Evolutionary conservation across 2,329 filamentous ascomycete species (phyloP).

Genomic region (Westerdykella aurantiaca): DNA sequence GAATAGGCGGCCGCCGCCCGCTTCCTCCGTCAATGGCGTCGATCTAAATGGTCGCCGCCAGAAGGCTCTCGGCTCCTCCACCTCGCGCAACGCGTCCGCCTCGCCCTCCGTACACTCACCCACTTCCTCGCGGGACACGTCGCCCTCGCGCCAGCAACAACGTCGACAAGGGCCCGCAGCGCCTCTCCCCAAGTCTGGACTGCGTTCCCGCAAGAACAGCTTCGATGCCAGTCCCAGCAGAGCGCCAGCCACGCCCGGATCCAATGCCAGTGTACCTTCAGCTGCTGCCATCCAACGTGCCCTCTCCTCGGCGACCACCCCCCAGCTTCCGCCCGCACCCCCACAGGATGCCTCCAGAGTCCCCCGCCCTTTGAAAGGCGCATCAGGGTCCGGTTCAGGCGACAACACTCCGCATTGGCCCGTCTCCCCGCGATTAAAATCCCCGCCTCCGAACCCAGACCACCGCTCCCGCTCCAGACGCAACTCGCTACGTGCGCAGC

Average conservation of each 20-base stretch:
- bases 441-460: slow-evolving; percentile 59
- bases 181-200: slow-evolving; percentile 19
- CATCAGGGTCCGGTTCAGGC: slow-evolving; percentile 45
- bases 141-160: slow-evolving; percentile 37
- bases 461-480: slow-evolving; percentile 38
- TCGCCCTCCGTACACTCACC: slow-evolving; percentile 34
- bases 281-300: slow-evolving; percentile 60
- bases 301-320: slow-evolving; percentile 62
- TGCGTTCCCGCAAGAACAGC: slow-evolving; percentile 43
- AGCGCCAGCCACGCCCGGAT: slow-evolving; percentile 29
- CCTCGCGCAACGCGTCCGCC: slow-evolving; percentile 26
- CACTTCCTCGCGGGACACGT: slow-evolving; percentile 44
- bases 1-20: slow-evolving; percentile 9
- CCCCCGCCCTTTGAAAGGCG: slow-evolving; percentile 59
- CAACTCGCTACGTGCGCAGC: slow-evolving; percentile 39
- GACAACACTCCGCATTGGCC: slow-evolving; percentile 63
- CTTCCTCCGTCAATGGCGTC: slow-evolving; percentile 12
- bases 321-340: slow-evolving; percentile 56
- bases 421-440: slow-evolving; percentile 68
- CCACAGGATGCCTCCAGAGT: slow-evolving; percentile 59
- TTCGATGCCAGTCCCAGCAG: slow-evolving; percentile 40
- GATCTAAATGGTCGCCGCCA: slow-evolving; percentile 17
- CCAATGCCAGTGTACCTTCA: slow-evolving; percentile 49
- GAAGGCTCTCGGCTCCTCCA: slow-evolving; percentile 21
- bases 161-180: slow-evolving; percentile 18